A percentile compares a stretch with the other conserved stretches of the same genome.
phyloP scores from a whole-genome alignment of 148 eudicot genomes.

The Camellia japonica region DNA sequence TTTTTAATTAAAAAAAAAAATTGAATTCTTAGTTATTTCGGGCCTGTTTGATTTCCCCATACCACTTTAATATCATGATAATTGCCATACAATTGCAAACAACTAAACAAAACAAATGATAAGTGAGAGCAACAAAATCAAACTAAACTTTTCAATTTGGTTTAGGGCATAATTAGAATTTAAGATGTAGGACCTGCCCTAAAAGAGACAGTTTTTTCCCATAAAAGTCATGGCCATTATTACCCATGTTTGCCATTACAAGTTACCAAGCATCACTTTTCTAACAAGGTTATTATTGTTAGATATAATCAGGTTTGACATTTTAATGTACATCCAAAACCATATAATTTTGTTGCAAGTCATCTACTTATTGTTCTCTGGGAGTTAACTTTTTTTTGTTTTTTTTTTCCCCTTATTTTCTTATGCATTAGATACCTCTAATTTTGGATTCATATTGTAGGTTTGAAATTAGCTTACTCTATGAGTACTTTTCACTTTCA shows the following conservation, averaged over 20 bases:
- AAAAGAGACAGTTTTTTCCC: slow-evolving; percentile 11
- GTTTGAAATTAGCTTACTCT: no score
- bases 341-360: slow-evolving; percentile 13
- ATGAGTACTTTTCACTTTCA: no score
- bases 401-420: no score
- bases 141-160: slow-evolving; percentile 22
- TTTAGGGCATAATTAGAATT: slow-evolving; percentile 28
- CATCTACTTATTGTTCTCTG: background rate
- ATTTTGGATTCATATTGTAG: background rate
- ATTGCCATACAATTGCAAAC: slow-evolving; percentile 20
- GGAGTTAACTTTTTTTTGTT: background rate
- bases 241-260: slow-evolving; percentile 47
- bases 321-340: slow-evolving; percentile 17
- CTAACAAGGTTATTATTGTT: slow-evolving; percentile 12
- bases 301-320: slow-evolving; percentile 19
- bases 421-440: background rate
- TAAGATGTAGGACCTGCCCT: slow-evolving; percentile 16
- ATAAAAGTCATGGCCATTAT: slow-evolving; percentile 37
- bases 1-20: no score
- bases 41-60: background rate
- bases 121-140: slow-evolving; percentile 20
- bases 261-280: slow-evolving; percentile 10
- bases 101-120: slow-evolving; percentile 26
- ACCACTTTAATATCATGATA: slow-evolving; percentile 15
- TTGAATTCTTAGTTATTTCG: no score